phyloP scores from a whole-genome alignment of 306 rosid species.

The Vicia villosa region DNA sequence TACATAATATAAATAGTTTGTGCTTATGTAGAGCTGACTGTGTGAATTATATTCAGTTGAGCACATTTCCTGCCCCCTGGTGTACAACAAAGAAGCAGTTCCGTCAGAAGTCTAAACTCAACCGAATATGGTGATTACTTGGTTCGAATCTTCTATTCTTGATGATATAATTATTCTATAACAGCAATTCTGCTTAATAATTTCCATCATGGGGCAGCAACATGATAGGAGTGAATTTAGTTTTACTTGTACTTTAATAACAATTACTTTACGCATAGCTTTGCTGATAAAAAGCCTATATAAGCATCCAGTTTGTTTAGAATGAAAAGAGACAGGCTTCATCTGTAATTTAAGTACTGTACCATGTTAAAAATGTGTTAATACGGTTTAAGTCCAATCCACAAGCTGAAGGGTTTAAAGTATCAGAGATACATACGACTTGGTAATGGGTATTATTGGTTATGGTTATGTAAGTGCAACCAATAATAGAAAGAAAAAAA shows the following conservation, averaged over 20 bases:
- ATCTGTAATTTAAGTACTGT: background rate
- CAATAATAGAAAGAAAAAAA: background rate
- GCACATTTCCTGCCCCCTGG: constrained; percentile 86
- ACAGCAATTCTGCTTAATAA: background rate
- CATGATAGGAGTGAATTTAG: constrained; percentile 3
- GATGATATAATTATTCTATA: background rate
- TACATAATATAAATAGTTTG: background rate
- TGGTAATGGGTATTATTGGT: background rate
- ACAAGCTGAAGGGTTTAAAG: background rate
- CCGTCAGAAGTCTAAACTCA: constrained; percentile 59
- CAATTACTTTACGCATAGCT: background rate
- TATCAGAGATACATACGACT: background rate
- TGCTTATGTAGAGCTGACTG: constrained; percentile 16
- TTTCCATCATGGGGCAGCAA: constrained; percentile 26
- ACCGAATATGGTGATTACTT: constrained; percentile 59
- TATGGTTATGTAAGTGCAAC: background rate
- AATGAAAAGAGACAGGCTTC: background rate
- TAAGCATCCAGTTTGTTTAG: background rate
- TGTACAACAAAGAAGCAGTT: constrained; percentile 75
- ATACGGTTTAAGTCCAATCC: background rate
- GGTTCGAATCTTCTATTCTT: background rate
- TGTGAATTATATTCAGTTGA: constrained; percentile 54
- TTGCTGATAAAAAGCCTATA: background rate
- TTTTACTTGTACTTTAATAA: background rate
- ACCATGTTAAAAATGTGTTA: constrained; percentile 7